Base-by-base conservation (phyloP, 2,329 filamentous ascomycete genomes). In the Diaporthe citriasiana region DNA sequence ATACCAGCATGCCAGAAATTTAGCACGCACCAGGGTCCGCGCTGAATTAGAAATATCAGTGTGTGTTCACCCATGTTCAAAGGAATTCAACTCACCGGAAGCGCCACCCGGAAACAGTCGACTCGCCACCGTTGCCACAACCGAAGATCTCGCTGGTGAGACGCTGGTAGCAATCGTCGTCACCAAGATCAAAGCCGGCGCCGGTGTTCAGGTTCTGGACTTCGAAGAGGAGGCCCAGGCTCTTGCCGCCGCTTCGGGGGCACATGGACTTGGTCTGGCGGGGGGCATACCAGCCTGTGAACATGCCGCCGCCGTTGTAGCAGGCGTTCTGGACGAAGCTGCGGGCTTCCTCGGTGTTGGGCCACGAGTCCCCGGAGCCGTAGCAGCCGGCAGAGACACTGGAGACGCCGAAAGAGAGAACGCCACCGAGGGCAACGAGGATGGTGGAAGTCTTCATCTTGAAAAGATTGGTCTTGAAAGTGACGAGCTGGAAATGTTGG, bases 201-300 rank as follows among this genome's bases (percentile, higher is more conserved):
- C 30, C 30, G 6, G 12, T 33, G 51, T 55, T 55, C 25, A 33
- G 51, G 27, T 55, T 55, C 27, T 55, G 27, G 51, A 55, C 51
- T 13, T 55, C 51, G 27, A 55, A 55, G 27, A 55, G 51, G 13
- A 55, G 51, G 27, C 51, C 51, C 12, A 55, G 50, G 50, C 50
- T 53, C 50, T 25, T 55, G 51, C 27, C 7, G 7, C 25, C 51
- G 27, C 51, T 55, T 2, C 51, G 51, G 12, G 51, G 51, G 27
- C 51, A 55, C 51, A 55, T 55, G 13, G 51, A 33, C 51, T 55
- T 55, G 51, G 51, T 55, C 51, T 55, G 51, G 51, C 51, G 51
- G n/a, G 25, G 12, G 4, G 13, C 51, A 9, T 6, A 55, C 12
- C 30, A 8, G 25, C 51, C 51, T 7, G 51, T 55, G 27, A 55